A percentile compares a stretch with the other conserved stretches of the same genome.
phyloP scores from a whole-genome alignment of 179 eudicot genomes.

The Carnegiea gigantea region DNA sequence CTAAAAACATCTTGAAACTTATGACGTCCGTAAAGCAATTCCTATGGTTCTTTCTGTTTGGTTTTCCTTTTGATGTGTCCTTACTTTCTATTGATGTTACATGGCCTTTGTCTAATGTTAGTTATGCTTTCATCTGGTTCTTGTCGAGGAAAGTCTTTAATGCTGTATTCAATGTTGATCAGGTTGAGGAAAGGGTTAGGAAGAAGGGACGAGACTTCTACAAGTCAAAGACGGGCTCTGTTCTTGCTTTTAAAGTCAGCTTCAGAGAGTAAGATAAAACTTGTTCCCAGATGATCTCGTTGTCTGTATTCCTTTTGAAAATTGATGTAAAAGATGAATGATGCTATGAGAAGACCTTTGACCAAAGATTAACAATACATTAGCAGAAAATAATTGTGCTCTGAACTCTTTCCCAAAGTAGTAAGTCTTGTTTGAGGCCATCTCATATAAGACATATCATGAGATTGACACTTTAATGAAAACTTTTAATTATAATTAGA shows the following conservation, averaged over 20 bases:
- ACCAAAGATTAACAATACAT: background rate
- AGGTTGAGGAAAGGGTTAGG: constrained; percentile 92
- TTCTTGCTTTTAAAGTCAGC: constrained; percentile 88
- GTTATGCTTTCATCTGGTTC: background rate
- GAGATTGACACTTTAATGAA: no score
- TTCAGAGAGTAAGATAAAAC: constrained; percentile 77
- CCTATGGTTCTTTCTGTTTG: background rate
- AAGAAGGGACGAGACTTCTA: constrained; percentile 65
- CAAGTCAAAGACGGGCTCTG: constrained; percentile 88
- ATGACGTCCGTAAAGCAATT: background rate
- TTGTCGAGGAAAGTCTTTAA: constrained; percentile 20
- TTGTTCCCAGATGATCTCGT: background rate
- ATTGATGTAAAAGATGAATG: constrained; percentile 13
- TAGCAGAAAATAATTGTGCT: background rate
- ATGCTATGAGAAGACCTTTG: background rate
- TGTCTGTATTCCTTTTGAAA: background rate
- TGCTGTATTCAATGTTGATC: constrained; percentile 19
- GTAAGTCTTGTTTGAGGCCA: no score
- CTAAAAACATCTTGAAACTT: background rate
- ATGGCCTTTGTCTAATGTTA: background rate
- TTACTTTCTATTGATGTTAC: background rate
- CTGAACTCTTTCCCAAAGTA: background rate
- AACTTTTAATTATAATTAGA: no score
- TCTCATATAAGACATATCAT: no score
- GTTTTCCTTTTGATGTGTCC: background rate